Base-by-base conservation (phyloP, 2,329 filamentous ascomycete genomes). In the Thelonectria blattea region DNA sequence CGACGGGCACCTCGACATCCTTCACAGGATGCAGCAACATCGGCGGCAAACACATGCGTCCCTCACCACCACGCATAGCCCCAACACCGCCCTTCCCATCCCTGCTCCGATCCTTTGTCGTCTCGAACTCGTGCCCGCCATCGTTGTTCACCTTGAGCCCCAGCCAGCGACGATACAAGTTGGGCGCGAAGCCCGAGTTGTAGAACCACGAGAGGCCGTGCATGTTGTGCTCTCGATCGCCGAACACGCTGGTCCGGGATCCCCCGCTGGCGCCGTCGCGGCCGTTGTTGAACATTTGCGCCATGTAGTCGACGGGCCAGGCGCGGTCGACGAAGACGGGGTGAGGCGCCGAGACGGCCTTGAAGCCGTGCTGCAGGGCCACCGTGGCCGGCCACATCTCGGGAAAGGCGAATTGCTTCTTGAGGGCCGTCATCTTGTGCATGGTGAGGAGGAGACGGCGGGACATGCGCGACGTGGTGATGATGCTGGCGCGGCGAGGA, bases 381-480 rank as follows among this genome's bases (percentile, higher is more conserved):
- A 91, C 88, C 0, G 91, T 95, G 1, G 90, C 89, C 0, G 93
- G 92, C 92, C 92, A 97, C 93, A 97, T 97, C 76, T 98, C 94
- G 0, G 93, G 91, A 74, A 96, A 96, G 80, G 95, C 96, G 65
- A 91, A 91, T 76, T 96, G 91, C 69, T 93, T 93, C 72, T 90
- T 89, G 70, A 91, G 85, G 30, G 88, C 87, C 4, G 93, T 97
- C 79, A 97, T 93, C 56, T 88, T 85, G 80, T 98, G 94, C 94
- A 98, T 98, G 17, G 89, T 89, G 62, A 88, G 81, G 14, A 98
- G 83, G 49, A 97, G 86, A 48, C 87, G 87, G 50, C 88, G 88
- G 12, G 91, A 95, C 78, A 98, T 90, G 54, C 94, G 88, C 1
- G 90, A 90, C 0, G 93, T 89, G 0, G 93, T 94, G 74, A 97